A percentile compares a stretch with the other conserved stretches of the same genome.
phyloP scores from a whole-genome alignment of 495 filamentous ascomycete genomes.

The Collariella sp. region DNA sequence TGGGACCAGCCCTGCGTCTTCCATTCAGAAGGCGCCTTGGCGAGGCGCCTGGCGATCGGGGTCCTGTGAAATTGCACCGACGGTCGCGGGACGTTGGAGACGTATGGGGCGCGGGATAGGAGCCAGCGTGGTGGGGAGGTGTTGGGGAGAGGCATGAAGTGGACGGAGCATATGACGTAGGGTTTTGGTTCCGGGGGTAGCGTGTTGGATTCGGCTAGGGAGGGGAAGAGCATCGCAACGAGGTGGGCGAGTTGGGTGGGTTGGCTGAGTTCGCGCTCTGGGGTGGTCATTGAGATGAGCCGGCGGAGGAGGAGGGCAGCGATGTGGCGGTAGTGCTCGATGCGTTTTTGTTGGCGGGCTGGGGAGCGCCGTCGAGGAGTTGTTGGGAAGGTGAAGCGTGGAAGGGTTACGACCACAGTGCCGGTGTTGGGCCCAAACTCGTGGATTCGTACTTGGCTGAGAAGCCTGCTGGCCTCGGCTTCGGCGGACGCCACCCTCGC shows the following conservation, averaged over 20 bases:
- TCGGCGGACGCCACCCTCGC: slow-evolving; percentile 24
- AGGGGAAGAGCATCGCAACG: slow-evolving; percentile 32
- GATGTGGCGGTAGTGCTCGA: slow-evolving; percentile 27
- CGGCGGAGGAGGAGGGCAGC: slow-evolving; percentile 33
- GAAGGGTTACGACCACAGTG: slow-evolving; percentile 35
- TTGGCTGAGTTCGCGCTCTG: slow-evolving; percentile 26
- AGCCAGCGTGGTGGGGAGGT: slow-evolving; percentile 28
- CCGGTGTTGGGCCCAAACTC: slow-evolving; percentile 36
- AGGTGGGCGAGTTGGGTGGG: slow-evolving; percentile 27
- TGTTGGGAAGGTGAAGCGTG: slow-evolving; percentile 14
- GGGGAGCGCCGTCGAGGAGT: slow-evolving; percentile 11
- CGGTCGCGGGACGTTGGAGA: slow-evolving; percentile 22
- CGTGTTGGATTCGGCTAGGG: slow-evolving; percentile 7
- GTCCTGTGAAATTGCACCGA: slow-evolving; percentile 10
- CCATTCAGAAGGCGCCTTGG: slow-evolving; percentile 1
- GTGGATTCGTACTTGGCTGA: slow-evolving; percentile 25
- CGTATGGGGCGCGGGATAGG: slow-evolving; percentile 33
- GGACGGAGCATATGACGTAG: slow-evolving; percentile 48
- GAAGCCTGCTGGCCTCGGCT: slow-evolving; percentile 27
- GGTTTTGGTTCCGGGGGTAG: slow-evolving; percentile 25
- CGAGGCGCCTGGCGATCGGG: slow-evolving; percentile 2
- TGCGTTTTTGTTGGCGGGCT: slow-evolving; percentile 20
- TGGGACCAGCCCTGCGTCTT: slow-evolving; percentile 19
- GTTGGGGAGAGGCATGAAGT: slow-evolving; percentile 41
- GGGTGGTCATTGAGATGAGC: slow-evolving; percentile 33